Percentiles rank a stretch among this genome's conserved stretches.
phyloP scores from a whole-genome alignment of 345 rosid species.

The Erysimum cheiranthoides region DNA sequence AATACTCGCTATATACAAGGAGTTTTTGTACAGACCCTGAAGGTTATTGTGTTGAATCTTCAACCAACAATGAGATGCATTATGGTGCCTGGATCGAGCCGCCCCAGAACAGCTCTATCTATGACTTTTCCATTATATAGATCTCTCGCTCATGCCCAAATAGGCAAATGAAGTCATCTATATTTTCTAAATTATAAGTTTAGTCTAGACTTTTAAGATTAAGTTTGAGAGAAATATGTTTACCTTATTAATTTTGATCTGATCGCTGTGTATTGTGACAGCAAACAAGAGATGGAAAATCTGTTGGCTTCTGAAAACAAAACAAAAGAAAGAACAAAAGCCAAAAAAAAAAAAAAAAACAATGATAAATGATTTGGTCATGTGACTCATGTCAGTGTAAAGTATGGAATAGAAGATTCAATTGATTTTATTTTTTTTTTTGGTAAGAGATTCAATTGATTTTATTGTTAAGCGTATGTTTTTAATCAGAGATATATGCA shows the following conservation, averaged over 20 bases:
- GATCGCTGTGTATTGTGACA: no score
- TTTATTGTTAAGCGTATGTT: not conserved
- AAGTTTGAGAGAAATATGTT: no score
- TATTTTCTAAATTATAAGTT: no score
- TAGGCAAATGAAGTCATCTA: not conserved
- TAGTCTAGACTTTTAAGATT: no score
- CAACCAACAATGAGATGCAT: not conserved
- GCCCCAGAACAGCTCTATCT: not conserved
- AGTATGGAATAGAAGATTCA: not conserved
- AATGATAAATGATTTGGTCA: no score
- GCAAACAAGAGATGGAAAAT: no score
- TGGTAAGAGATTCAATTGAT: not conserved
- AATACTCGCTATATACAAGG: no score
- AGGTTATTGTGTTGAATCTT: not conserved
- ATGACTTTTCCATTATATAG: not conserved
- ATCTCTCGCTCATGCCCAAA: not conserved
- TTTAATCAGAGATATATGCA: no score
- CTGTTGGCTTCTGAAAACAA: not conserved
- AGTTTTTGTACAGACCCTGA: not conserved
- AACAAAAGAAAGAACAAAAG: not conserved
- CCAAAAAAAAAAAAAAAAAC: not conserved
- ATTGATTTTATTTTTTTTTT: not conserved
- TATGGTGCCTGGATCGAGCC: slow-evolving; percentile 9
- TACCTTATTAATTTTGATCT: no score
- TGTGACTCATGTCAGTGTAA: not conserved